phyloP scores from a whole-genome alignment of 441 rosid species.

The Syzygium syzygioides region DNA sequence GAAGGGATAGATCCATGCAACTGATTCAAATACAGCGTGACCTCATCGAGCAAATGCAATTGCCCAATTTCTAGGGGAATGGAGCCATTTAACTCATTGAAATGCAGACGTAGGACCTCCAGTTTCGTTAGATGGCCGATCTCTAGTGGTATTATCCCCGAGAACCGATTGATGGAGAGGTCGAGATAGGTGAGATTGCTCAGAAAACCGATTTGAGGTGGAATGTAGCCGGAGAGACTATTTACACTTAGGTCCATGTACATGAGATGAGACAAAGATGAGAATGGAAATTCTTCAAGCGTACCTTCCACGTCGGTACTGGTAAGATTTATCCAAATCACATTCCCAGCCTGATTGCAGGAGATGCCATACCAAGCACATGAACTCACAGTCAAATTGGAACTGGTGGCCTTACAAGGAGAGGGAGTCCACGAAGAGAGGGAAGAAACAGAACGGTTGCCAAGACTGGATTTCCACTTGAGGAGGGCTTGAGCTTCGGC shows the following conservation, averaged over 20 bases:
- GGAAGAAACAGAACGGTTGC: too few species aligned
- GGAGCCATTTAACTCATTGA: slow-evolving; percentile 20
- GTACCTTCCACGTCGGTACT: too few species aligned
- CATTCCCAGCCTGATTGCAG: slow-evolving; percentile 15
- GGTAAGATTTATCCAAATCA: not conserved
- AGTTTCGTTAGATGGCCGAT: slow-evolving; percentile 24
- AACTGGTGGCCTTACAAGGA: slow-evolving; percentile 14
- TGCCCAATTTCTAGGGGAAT: not conserved
- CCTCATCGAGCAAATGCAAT: not conserved
- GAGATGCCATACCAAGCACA: slow-evolving; percentile 34
- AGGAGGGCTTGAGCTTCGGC: too few species aligned
- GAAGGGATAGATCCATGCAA: not conserved
- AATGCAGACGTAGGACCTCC: slow-evolving; percentile 10
- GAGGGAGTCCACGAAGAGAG: not conserved
- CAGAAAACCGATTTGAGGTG: too few species aligned
- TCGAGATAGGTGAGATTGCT: too few species aligned
- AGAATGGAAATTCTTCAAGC: too few species aligned
- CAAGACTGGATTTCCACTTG: too few species aligned
- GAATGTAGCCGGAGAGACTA: too few species aligned
- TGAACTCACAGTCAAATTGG: not conserved
- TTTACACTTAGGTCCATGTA: too few species aligned
- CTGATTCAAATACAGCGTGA: not conserved
- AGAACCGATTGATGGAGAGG: not conserved
- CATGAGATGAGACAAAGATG: too few species aligned
- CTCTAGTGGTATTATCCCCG: slow-evolving; percentile 23